phyloP scores from a whole-genome alignment of 73 alveolate species.

The Paramecium sexaurelia region DNA sequence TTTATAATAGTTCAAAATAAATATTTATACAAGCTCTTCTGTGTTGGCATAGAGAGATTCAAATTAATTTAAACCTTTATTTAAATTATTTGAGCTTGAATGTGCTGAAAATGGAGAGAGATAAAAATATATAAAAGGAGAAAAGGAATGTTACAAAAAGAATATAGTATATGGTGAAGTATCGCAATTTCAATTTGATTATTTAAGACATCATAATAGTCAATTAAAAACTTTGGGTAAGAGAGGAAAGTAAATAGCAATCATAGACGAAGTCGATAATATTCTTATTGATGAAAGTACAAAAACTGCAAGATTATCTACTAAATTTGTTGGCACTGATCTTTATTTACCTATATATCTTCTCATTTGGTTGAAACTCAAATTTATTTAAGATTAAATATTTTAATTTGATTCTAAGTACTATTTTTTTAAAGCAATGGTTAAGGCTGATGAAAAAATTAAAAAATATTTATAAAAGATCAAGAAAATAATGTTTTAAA shows the following conservation, averaged over 20 bases:
- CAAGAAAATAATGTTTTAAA: neutral
- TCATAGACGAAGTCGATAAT: slow-evolving; percentile 63
- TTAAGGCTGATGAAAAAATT: neutral
- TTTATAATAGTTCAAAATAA: slow-evolving; percentile 74
- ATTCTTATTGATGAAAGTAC: slow-evolving; percentile 56
- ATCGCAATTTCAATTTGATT: slow-evolving; percentile 25
- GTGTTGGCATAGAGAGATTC: slow-evolving; percentile 84
- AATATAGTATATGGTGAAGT: slow-evolving; percentile 65
- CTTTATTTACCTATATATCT: neutral
- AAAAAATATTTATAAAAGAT: neutral
- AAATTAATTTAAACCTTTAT: slow-evolving; percentile 56
- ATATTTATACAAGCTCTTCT: slow-evolving; percentile 80
- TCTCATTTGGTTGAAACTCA: slow-evolving; percentile 19
- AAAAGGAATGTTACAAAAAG: slow-evolving; percentile 65
- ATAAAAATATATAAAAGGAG: slow-evolving; percentile 19
- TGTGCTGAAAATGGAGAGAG: slow-evolving; percentile 53
- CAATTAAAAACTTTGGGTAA: slow-evolving; percentile 24
- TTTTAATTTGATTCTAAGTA: neutral
- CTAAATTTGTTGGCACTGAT: slow-evolving; percentile 11
- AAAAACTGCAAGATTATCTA: slow-evolving; percentile 39
- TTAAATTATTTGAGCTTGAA: slow-evolving; percentile 67
- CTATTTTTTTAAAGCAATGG: neutral
- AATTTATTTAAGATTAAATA: neutral
- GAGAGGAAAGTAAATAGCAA: slow-evolving; percentile 36
- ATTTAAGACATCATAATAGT: slow-evolving; percentile 43